Conservation (phyloP, 106 monocot genomes). For the Xerophyta viscosa region DNA sequence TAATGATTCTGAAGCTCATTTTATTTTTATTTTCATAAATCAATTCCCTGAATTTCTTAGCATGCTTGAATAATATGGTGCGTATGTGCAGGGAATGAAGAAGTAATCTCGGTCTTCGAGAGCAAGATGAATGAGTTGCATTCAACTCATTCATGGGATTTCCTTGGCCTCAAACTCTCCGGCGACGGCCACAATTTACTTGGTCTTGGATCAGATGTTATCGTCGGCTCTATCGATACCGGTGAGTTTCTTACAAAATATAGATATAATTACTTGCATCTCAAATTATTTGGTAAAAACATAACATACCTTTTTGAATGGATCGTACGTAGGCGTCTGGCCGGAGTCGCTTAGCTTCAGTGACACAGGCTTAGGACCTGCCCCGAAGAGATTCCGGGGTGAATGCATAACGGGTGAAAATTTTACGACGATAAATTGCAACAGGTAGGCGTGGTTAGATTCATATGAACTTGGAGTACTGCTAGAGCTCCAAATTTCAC, state of each 20-base stretch:
- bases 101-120: conserved; percentile 9
- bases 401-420: neutral
- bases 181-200: too few species aligned
- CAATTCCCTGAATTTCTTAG: too few species aligned
- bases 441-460: neutral
- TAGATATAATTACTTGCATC: too few species aligned
- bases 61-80: too few species aligned
- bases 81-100: conserved; percentile 7
- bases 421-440: neutral
- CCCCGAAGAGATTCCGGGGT: neutral
- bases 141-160: conserved; percentile 13
- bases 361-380: conserved; percentile 2
- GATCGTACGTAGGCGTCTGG: conserved; percentile 4
- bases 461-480: too few species aligned
- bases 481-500: too few species aligned
- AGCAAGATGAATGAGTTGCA: conserved; percentile 2
- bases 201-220: neutral
- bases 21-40: too few species aligned
- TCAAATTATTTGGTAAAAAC: too few species aligned
- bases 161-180: neutral
- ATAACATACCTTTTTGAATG: too few species aligned
- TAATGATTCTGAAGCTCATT: too few species aligned
- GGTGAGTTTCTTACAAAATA: neutral
- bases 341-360: conserved; percentile 2
- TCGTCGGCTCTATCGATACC: conserved; percentile 3